Evolutionary conservation across 2,329 filamentous ascomycete species (phyloP), one percentile per base, ranked within the genome.

Genomic region (Teratosphaeria gauchensis): DNA sequence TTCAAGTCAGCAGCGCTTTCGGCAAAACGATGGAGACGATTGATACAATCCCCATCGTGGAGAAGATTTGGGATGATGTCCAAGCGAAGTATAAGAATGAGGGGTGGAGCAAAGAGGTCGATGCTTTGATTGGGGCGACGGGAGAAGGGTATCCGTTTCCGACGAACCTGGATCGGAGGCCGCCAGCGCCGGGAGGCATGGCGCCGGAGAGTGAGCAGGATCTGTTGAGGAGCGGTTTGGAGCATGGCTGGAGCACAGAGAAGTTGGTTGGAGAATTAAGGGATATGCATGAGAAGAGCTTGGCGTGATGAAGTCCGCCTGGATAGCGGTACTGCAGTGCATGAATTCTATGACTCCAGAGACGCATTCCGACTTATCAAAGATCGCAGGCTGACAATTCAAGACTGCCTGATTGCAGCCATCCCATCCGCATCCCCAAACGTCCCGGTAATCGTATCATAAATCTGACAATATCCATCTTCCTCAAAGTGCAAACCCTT

Each of bases 11-110:
- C 62, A 81, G 78, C 60, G 82, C 83, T 0, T 83, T 86, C 65
- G 84, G 83, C 0, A 85, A 84, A 66, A 75, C 83, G 0, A 87
- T 87, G 83, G 84, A 87, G 72, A 77, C 66, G 0, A 75, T 86
- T 9, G 81, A 86, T 63, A 73, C 76, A 0, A 56, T 80, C 12
- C 76, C 78, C 3, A 63, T 83, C 28, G 68, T 83, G 2, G 75
- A 77, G 52, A 68, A 56, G 24, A 77, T 72, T 1, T 84, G 79
- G 78, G 72, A 76, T 4, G 56, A 66, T 1, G 35, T 82, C 48
- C 58, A 51, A 35, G 60, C 61, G 7, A 67, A 71, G 58, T 74
- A 74, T 59, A 63, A 67, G 31, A 56, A 58, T 4, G 64, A 76
- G 24, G 75, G 77, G 0, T 31, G 76, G 57, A 78, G 71, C 58